Percentiles rank a stretch among this genome's conserved stretches.
Conservation (phyloP, 1,139 yeast genomes). For the Scheffersomyces parashehatae region DNA sequence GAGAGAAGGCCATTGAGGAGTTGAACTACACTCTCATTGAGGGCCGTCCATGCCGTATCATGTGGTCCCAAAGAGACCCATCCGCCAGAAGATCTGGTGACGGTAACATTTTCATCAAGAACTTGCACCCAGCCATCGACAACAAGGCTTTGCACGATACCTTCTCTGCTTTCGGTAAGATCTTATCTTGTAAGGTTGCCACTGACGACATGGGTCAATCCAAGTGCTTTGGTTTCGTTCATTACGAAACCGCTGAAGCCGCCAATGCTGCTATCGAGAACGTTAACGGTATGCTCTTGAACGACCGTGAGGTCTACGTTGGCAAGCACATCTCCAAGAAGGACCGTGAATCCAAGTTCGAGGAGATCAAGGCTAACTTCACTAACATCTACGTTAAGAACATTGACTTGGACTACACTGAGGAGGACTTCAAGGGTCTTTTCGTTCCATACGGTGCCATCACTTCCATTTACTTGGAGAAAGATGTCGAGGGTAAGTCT, state of each 20-base stretch:
- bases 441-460: conserved; percentile 76
- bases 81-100: conserved; percentile 93
- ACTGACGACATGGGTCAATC: conserved; percentile 90
- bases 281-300: conserved; percentile 97
- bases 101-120: conserved; percentile 97
- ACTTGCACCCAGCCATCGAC: conserved; percentile 97
- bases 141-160: conserved; percentile 99
- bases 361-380: conserved; percentile 88
- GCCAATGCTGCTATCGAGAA: conserved; percentile 96
- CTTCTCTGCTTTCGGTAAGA: conserved; percentile 94
- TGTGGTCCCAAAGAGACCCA: conserved; percentile 99
- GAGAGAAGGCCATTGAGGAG: conserved; percentile 93
- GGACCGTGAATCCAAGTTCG: conserved; percentile 94
- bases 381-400: conserved; percentile 96
- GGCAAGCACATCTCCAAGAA: conserved; percentile 92
- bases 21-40: conserved; percentile 92
- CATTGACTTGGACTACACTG: conserved; percentile 70
- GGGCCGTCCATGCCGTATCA: conserved; percentile 98
- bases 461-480: conserved; percentile 82
- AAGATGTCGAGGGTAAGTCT: conserved; percentile 85
- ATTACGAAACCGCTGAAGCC: conserved; percentile 90
- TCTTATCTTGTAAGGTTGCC: conserved; percentile 96
- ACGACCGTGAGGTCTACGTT: conserved; percentile 94
- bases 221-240: conserved; percentile 97
- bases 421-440: conserved; percentile 71